phyloP scores from a whole-genome alignment of 495 filamentous ascomycete species.

The Pyrenula aspistea region DNA sequence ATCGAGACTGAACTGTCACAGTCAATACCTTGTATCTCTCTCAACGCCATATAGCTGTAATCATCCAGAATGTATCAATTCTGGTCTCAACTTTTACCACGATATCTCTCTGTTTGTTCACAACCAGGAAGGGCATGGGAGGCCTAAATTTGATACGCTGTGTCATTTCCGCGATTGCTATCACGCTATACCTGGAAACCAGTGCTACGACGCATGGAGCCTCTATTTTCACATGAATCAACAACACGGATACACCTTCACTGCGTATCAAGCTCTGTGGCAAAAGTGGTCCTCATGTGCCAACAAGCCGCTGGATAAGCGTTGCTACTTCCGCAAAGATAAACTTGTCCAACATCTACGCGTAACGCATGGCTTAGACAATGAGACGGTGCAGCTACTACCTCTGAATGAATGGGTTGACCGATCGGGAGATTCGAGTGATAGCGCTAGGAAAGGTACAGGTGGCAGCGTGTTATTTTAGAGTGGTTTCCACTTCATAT shows the following conservation, averaged over 20 bases:
- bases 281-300: neutral
- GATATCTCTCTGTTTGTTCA: neutral
- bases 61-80: too few relatives aligned
- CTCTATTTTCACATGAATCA: neutral
- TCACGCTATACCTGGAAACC: neutral
- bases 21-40: too few relatives aligned
- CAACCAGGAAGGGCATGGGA: too few relatives aligned
- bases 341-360: neutral
- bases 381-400: neutral
- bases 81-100: neutral
- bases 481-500: too few relatives aligned
- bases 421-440: neutral
- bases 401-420: neutral
- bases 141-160: too few relatives aligned
- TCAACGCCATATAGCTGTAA: too few relatives aligned
- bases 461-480: too few relatives aligned
- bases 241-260: neutral
- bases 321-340: neutral
- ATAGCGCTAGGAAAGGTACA: neutral
- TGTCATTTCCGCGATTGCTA: neutral
- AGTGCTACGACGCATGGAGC: neutral
- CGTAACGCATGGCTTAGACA: neutral
- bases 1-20: too few relatives aligned
- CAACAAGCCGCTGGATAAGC: neutral
- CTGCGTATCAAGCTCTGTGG: neutral